Evolutionary conservation across 1,284 basidiomycete species (phyloP).

Genomic region (Pisolithus thermaeus): DNA sequence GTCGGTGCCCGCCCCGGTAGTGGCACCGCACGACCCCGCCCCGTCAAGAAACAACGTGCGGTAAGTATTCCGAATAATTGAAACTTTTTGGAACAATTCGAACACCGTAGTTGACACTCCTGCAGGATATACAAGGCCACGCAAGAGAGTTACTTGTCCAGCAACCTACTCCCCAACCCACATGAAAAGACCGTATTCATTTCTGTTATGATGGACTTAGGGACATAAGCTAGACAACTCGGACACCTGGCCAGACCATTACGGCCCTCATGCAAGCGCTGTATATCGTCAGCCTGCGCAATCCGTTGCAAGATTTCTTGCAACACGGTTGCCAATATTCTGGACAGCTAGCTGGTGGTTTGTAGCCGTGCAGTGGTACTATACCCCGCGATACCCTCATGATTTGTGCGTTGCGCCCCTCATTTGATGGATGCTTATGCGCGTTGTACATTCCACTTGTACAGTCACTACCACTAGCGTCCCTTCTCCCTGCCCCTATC

Average conservation of each 20-base stretch:
- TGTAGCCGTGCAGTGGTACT: not conserved
- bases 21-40: conserved; percentile 55
- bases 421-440: not conserved
- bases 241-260: not conserved
- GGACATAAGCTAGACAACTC: not conserved
- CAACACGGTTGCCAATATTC: not conserved
- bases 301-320: not conserved
- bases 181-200: conserved; percentile 20
- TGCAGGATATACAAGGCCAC: conserved; percentile 36
- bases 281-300: not conserved
- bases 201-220: not conserved
- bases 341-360: not conserved
- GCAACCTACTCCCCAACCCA: conserved; percentile 43
- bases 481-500: conserved; percentile 20
- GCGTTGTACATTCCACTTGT: conserved; percentile 20
- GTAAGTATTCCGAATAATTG: conserved; percentile 33
- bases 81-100: not conserved
- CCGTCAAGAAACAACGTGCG: conserved; percentile 71
- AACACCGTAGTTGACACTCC: conserved; percentile 2
- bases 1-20: conserved; percentile 50
- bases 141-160: conserved; percentile 38
- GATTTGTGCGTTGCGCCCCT: not conserved
- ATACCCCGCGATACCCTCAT: conserved; percentile 7
- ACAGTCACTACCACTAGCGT: conserved; percentile 14
- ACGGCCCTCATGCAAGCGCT: not conserved